Base-by-base conservation (phyloP, 2,329 filamentous ascomycete species). In the Cladosporium halotolerans region DNA sequence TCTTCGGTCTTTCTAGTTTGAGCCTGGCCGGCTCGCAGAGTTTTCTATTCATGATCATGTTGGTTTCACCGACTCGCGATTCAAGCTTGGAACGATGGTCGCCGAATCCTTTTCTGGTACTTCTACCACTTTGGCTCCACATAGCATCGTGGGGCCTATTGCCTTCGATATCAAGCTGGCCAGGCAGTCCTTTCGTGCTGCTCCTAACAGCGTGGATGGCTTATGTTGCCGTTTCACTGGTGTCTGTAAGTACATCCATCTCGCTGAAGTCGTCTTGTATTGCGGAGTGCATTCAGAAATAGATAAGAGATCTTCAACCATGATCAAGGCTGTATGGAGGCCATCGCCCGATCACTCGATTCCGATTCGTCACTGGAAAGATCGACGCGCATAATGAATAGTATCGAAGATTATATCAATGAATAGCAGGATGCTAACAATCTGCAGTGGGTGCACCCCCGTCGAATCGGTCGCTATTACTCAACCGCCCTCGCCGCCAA, bases 81-180 rank as follows among this genome's bases (percentile, higher is more conserved):
- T 36, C 36, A 13, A 41, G 39, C 28, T 11, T 53, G 19, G 51
- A 53, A 23, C 51, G 51, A 14, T 53, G 51, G 51, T 42, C 51
- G 9, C 51, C 51, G 32, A 46, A 19, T 5, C 34, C 16, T 6
- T 5, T 16, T 6, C 18, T 31, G n/a, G 6, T 53, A 5, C 38
- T 53, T 11, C 36, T 41, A 9, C 51, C 51, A 1, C 28, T 45
- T 5, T 53, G 40, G 38, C 2, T 47, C 16, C 45, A 46, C 9
- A 38, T 36, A 13, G 36, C 16, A 3, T 16, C 32, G 10, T 46
- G 36, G 34, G 45, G 16, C 10, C 31, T 46, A 4, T 36, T 53
- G 23, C 51, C 51, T 9, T 19, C 51, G 2, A 43, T 28, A 11
- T 31, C 32, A 9, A 36, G 11, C 13, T 43, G 43, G 51, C 18